Percentiles rank a stretch among this genome's conserved stretches.
phyloP scores from a whole-genome alignment of 495 filamentous ascomycete species.

The Daldinia decipiens region DNA sequence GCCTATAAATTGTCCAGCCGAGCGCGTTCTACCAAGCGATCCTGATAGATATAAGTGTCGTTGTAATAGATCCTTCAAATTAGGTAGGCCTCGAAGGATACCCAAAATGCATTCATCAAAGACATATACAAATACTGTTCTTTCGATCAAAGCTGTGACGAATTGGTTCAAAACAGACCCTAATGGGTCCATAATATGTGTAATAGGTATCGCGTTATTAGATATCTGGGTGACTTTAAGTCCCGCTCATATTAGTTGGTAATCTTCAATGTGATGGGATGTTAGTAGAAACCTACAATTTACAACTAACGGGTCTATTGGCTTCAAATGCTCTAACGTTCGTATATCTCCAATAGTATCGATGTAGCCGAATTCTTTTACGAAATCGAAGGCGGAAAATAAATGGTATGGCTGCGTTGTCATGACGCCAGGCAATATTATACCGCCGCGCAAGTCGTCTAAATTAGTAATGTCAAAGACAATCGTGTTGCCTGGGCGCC shows the following conservation, averaged over 20 bases:
- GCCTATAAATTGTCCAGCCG: not conserved
- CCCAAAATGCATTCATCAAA: not conserved
- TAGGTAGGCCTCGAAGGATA: not conserved
- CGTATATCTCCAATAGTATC: not conserved
- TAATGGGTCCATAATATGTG: not conserved
- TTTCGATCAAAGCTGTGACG: not conserved
- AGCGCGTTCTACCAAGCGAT: not conserved
- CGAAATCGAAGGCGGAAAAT: not conserved
- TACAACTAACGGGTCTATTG: not conserved
- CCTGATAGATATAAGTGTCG: not conserved
- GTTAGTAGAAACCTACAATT: not conserved
- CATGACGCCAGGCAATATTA: not conserved
- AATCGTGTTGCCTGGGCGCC: not conserved
- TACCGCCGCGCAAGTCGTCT: not conserved
- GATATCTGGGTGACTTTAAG: not conserved
- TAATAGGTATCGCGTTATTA: not conserved
- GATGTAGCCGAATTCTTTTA: not conserved
- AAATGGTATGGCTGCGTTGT: not conserved
- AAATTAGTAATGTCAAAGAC: not conserved
- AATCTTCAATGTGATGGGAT: not conserved
- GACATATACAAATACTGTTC: not conserved
- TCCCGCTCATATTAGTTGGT: not conserved
- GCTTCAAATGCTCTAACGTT: not conserved
- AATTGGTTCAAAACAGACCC: not conserved
- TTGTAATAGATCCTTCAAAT: not conserved